Base-by-base conservation (phyloP, 106 monocot species). In the Agapanthus africanus region DNA sequence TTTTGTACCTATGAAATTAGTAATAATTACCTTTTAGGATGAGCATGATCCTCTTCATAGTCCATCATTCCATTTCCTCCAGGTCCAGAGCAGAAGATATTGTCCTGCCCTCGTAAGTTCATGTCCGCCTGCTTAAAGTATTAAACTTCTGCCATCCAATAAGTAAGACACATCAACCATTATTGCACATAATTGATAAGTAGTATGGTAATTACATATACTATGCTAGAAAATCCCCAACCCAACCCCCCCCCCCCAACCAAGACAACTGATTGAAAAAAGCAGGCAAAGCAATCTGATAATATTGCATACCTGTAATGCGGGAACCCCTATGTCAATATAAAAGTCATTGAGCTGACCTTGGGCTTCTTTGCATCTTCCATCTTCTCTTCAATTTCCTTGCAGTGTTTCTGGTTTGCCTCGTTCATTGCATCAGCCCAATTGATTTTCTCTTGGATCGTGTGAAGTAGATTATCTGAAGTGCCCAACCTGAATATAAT, bases 341-440 rank as follows among this genome's bases (percentile, higher is more conserved):
- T 49, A 50, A 38, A 78, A 42, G 28, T 52, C 16, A 51, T 67
- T 34, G 39, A 39, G 56, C 81, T 79, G 71, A 89, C 91, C 86
- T 92, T 91, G 41, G 91, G 80, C 76, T 92, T 91, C 63, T 97
- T 97, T 15, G 87, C 80, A 31, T 97, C 97, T 79, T 97, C 97
- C 36, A 82, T 81, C 71, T 74, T 91, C 22, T 97, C 97, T 52
- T 91, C 91, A 67, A 97, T 65, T 66, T 97, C 97, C 37, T 97
- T 92, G 27, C 76, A 73, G 71, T 97, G 97, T 79, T 82, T 92
- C 64, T 82, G 85, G 75, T 82, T 77, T 36, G 69, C 84, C 57
- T 97, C 97, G 57, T 77, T 91, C 89, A 84, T 97, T 57, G 57
- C 72, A 74, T 97, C 97, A 49, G 97, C 97, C 91, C 91, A 97